Conservation (phyloP, 345 rosid genomes). For the Excoecaria cochinchinensis region DNA sequence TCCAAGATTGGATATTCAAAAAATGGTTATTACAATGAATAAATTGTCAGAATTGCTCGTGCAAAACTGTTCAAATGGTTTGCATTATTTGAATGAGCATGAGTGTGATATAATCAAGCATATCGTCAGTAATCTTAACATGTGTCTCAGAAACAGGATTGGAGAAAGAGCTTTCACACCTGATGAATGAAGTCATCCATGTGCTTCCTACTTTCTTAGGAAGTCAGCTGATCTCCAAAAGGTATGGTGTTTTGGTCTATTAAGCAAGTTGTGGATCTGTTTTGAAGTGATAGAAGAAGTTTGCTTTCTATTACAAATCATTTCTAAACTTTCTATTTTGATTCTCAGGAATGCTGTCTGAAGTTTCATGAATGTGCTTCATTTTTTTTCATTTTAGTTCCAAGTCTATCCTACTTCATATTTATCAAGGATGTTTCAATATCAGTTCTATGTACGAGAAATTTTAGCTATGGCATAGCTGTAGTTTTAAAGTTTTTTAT, state of each 20-base stretch:
- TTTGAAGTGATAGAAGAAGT: constrained; percentile 10
- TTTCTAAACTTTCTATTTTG: not conserved
- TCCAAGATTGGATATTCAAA: constrained; percentile 37
- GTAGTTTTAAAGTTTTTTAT: not conserved
- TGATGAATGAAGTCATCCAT: constrained; percentile 14
- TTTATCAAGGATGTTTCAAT: not conserved
- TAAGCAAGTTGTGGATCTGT: constrained; percentile 3
- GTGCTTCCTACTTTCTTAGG: constrained; percentile 28
- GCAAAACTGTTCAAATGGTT: constrained; percentile 37
- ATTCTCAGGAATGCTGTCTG: not conserved
- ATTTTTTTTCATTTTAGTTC: not conserved
- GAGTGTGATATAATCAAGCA: constrained; percentile 42
- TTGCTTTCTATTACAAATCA: constrained; percentile 1
- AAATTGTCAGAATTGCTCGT: constrained; percentile 51
- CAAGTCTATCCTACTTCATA: constrained; percentile 1
- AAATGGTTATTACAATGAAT: constrained; percentile 40
- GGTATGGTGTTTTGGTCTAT: constrained; percentile 34
- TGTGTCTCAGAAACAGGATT: constrained; percentile 33
- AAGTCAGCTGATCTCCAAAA: constrained; percentile 31
- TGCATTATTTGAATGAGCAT: constrained; percentile 35
- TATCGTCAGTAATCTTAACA: constrained; percentile 46
- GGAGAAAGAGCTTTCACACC: constrained; percentile 27
- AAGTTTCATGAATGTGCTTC: not conserved
- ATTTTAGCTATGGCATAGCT: not conserved
- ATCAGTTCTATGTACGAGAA: not conserved